Evolutionary conservation across 2,329 filamentous ascomycete genomes (phyloP).

Genomic region (Bisporella sp.): DNA sequence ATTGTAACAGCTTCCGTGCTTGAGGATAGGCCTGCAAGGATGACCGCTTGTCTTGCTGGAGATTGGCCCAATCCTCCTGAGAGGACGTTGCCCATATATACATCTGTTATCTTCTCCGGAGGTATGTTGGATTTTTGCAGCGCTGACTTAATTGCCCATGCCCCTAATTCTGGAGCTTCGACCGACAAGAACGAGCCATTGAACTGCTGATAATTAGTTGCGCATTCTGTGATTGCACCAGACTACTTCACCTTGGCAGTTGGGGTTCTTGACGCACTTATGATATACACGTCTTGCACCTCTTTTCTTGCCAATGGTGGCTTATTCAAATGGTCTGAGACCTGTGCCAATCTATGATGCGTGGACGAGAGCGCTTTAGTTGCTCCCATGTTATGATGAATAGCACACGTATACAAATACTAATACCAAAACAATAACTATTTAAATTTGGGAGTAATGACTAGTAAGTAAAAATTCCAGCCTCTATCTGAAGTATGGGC

Average conservation of each 20-base stretch:
- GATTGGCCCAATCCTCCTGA: slow-evolving; percentile 76
- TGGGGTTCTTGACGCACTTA: slow-evolving; percentile 79
- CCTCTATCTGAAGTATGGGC: too few relatives aligned
- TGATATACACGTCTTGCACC: slow-evolving; percentile 74
- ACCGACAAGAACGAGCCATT: slow-evolving; percentile 81
- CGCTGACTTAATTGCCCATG: slow-evolving; percentile 81
- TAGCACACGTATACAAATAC: too few relatives aligned
- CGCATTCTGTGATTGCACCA: slow-evolving; percentile 2
- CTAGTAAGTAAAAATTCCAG: too few relatives aligned
- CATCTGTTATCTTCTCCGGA: slow-evolving; percentile 69
- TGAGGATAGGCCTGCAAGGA: slow-evolving; percentile 74
- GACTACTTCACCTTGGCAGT: slow-evolving; percentile 61
- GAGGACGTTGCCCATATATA: slow-evolving; percentile 94
- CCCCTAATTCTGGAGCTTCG: slow-evolving; percentile 73
- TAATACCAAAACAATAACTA: too few relatives aligned
- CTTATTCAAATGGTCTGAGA: neutral
- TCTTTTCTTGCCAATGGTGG: neutral
- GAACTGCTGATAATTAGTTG: slow-evolving; percentile 49
- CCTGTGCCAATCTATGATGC: neutral
- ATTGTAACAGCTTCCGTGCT: slow-evolving; percentile 79
- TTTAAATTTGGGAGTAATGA: too few relatives aligned
- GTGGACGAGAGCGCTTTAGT: neutral
- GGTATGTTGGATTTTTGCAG: slow-evolving; percentile 78
- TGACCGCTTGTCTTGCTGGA: slow-evolving; percentile 77
- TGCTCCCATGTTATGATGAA: too few relatives aligned